Evolutionary conservation across 1,139 yeast genomes (phyloP).

Genomic region (Geotrichum histeridarum): DNA sequence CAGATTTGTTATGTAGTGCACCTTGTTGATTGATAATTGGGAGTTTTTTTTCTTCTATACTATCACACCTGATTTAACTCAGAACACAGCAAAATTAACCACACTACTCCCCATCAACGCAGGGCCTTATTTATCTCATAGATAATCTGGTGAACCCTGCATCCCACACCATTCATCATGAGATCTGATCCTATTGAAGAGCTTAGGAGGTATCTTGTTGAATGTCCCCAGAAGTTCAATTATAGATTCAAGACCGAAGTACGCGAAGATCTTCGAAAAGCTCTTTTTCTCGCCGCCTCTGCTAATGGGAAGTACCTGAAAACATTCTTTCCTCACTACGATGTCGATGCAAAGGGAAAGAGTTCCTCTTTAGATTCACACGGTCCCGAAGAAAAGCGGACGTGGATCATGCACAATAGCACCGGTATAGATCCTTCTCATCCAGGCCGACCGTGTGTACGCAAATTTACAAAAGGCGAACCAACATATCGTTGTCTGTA

Average conservation of each 20-base stretch:
- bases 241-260: slow-evolving; percentile 27
- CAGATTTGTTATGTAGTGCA: too few species aligned
- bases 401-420: slow-evolving; percentile 27
- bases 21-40: too few species aligned
- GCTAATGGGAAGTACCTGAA: slow-evolving; percentile 46
- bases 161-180: background rate
- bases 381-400: background rate
- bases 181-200: slow-evolving; percentile 17
- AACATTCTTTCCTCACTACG: slow-evolving; percentile 45
- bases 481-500: slow-evolving; percentile 71
- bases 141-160: background rate
- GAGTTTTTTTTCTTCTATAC: too few species aligned
- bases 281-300: slow-evolving; percentile 50
- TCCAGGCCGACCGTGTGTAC: slow-evolving; percentile 68
- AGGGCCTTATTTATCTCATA: background rate
- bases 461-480: slow-evolving; percentile 75
- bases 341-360: slow-evolving; percentile 13
- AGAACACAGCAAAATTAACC: too few species aligned
- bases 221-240: slow-evolving; percentile 30
- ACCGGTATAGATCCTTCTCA: slow-evolving; percentile 42
- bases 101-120: too few species aligned
- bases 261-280: slow-evolving; percentile 44
- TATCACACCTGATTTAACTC: too few species aligned
- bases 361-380: slow-evolving; percentile 3
- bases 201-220: slow-evolving; percentile 29